phyloP scores from a whole-genome alignment of 2,329 filamentous ascomycete genomes.

The Penicillium sp. region DNA sequence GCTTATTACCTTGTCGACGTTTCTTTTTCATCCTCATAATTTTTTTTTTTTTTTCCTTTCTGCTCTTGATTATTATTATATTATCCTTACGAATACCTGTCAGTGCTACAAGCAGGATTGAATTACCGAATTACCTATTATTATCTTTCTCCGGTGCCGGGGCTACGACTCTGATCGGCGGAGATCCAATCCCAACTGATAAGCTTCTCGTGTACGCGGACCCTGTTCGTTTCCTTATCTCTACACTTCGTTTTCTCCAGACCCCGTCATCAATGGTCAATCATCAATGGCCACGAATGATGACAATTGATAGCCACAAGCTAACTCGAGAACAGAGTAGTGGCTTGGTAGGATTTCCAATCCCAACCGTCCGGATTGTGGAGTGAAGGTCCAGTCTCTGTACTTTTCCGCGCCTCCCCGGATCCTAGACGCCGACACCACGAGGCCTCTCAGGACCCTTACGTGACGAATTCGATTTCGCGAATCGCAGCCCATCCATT shows the following conservation, averaged over 20 bases:
- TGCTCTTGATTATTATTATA: neutral
- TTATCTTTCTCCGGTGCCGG: neutral
- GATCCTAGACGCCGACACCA: slow-evolving; percentile 8
- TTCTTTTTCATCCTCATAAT: neutral
- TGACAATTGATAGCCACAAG: neutral
- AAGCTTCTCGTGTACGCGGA: slow-evolving; percentile 31
- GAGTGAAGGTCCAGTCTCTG: slow-evolving; percentile 2
- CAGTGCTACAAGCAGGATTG: neutral
- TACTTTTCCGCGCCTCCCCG: slow-evolving; percentile 7
- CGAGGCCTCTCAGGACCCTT: slow-evolving; percentile 11
- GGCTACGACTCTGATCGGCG: slow-evolving; percentile 4
- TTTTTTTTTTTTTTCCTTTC: neutral
- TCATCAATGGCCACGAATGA: neutral
- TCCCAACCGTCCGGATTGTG: neutral
- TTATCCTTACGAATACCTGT: neutral
- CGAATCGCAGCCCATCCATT: slow-evolving; percentile 20
- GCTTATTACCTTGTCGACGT: neutral
- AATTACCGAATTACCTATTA: neutral
- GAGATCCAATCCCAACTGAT: slow-evolving; percentile 28
- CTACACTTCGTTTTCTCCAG: neutral
- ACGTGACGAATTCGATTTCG: slow-evolving; percentile 22
- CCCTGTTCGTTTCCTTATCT: neutral
- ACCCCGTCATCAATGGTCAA: slow-evolving; percentile 12
- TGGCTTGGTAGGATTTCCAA: neutral
- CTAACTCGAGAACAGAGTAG: neutral